Evolutionary conservation across 2,329 filamentous ascomycete genomes (phyloP).

Genomic region (Blumeria hordei): DNA sequence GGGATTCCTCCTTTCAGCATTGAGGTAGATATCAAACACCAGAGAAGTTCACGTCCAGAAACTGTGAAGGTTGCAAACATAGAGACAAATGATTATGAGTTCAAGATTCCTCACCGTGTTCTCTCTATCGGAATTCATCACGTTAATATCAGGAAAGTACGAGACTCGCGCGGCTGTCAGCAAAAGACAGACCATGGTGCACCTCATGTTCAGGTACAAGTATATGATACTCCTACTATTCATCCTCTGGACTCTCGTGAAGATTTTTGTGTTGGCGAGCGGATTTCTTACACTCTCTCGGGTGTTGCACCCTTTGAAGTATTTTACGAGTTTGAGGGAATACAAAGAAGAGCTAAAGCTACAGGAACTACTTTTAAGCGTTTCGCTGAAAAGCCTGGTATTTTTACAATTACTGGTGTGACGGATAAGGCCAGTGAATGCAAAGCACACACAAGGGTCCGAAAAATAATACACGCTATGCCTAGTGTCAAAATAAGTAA

Average conservation of each 20-base stretch:
- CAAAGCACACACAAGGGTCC: conserved; percentile 52
- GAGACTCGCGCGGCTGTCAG: conserved; percentile 69
- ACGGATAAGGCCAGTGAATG: conserved; percentile 78
- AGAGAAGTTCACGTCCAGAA: conserved; percentile 56
- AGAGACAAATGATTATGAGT: conserved; percentile 44
- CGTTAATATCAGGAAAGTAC: conserved; percentile 70
- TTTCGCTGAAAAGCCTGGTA: conserved; percentile 73
- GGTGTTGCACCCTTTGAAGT: conserved; percentile 85
- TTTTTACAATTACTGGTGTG: conserved; percentile 67
- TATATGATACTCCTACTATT: conserved; percentile 82
- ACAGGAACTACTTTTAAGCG: conserved; percentile 69
- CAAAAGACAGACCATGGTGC: conserved; percentile 46
- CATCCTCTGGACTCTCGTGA: conserved; percentile 61
- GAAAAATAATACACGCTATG: conserved; percentile 72
- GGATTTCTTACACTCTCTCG: conserved; percentile 74
- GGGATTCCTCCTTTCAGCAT: conserved; percentile 73
- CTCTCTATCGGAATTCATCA: conserved; percentile 76
- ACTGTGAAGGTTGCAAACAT: conserved; percentile 64
- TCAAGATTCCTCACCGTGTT: conserved; percentile 64
- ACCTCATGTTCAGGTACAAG: conserved; percentile 67
- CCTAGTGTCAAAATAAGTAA: conserved; percentile 78
- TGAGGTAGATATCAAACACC: conserved; percentile 83
- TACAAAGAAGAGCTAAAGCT: conserved; percentile 54
- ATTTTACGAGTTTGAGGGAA: conserved; percentile 68
- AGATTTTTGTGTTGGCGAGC: conserved; percentile 90